A percentile compares a stretch with the other conserved stretches of the same genome.
These are phyloP conservation scores for Nannizzia gypsea DNA, from an alignment of 2,329 filamentous ascomycete species.

Conservation along the genomic window DNA sequence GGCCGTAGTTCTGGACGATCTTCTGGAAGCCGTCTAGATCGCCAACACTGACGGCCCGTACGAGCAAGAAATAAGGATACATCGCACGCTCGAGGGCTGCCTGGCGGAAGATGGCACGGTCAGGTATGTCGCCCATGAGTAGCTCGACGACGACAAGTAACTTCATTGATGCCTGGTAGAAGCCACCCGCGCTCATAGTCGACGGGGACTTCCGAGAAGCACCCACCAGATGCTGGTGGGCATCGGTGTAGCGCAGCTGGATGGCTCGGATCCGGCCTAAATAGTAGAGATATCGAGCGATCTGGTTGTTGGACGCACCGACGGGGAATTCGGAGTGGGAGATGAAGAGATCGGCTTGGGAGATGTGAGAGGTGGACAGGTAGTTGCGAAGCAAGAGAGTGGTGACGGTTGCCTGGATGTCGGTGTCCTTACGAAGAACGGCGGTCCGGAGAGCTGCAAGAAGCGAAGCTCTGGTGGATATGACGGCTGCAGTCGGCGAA, in stretches of 20 bases:
- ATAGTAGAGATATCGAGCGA: conserved; percentile 95
- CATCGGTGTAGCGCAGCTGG: conserved; percentile 92
- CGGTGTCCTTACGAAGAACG: conserved; percentile 91
- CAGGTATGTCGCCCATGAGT: conserved; percentile 96
- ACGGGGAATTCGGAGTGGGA: conserved; percentile 92
- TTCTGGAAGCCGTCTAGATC: conserved; percentile 89
- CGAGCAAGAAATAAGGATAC: conserved; percentile 84
- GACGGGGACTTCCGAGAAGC: conserved; percentile 92
- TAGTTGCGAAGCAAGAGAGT: conserved; percentile 93
- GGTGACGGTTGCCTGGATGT: conserved; percentile 94
- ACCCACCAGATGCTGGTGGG: conserved; percentile 83
- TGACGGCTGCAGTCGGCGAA: conserved; percentile 75
- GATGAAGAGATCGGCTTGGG: conserved; percentile 88
- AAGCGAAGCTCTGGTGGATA: conserved; percentile 73
- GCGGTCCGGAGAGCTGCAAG: conserved; percentile 83
- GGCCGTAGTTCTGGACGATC: conserved; percentile 66
- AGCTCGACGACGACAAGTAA: conserved; percentile 92
- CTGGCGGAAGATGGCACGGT: conserved; percentile 86
- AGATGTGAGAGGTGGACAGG: conserved; percentile 88
- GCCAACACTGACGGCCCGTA: conserved; percentile 91
- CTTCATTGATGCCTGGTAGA: conserved; percentile 93
- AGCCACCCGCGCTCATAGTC: conserved; percentile 77
- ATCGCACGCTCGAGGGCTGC: conserved; percentile 75
- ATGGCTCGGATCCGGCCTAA: conserved; percentile 92
- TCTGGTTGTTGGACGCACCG: conserved; percentile 93